phyloP scores from a whole-genome alignment of 2,329 filamentous ascomycete species.

The Pleochaeta shiraiana region DNA sequence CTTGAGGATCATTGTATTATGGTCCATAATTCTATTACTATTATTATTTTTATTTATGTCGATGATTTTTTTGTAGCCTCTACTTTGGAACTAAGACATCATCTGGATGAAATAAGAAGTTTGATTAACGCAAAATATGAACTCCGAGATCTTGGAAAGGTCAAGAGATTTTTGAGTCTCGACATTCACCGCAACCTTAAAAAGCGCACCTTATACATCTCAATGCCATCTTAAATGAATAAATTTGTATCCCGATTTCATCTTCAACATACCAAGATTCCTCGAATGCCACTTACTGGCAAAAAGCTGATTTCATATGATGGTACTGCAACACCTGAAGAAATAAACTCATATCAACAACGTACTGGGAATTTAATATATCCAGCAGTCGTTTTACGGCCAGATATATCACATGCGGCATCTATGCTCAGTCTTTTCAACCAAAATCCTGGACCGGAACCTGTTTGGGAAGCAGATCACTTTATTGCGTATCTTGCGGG shows the following conservation, averaged over 20 bases:
- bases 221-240: background rate
- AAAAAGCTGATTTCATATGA: background rate
- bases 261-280: background rate
- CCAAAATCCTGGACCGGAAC: background rate
- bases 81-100: background rate
- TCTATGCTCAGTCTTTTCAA: background rate
- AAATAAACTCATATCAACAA: conserved; percentile 3
- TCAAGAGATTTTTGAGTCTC: conserved; percentile 4
- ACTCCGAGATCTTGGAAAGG: conserved; percentile 2
- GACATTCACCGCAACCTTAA: background rate
- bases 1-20: conserved; percentile 3
- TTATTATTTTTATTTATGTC: background rate
- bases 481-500: conserved; percentile 1
- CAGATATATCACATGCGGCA: conserved; percentile 2
- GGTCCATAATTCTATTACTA: conserved; percentile 1
- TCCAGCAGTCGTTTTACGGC: background rate
- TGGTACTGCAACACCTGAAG: background rate
- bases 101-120: background rate
- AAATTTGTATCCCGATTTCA: conserved; percentile 3
- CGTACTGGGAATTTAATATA: conserved; percentile 1
- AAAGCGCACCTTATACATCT: background rate
- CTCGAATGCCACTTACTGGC: background rate
- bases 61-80: conserved; percentile 4
- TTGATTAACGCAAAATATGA: conserved; percentile 1
- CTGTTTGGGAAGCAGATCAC: background rate